Evolutionary conservation across 2,329 filamentous ascomycete genomes (phyloP).

Genomic region (Pestalotiopsis fici): DNA sequence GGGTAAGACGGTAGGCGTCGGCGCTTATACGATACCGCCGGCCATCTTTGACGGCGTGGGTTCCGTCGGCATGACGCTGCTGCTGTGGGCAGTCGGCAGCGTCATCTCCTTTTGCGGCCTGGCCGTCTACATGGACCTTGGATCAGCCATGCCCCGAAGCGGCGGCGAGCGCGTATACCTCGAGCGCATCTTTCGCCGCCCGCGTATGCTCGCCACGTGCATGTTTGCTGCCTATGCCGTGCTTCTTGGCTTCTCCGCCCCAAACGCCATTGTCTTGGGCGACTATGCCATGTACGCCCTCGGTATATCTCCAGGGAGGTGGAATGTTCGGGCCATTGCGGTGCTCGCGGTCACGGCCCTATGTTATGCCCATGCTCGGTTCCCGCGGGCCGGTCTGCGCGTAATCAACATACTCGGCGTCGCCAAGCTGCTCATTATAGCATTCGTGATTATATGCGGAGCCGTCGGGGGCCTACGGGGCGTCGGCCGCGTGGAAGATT

Average conservation of each 20-base stretch:
- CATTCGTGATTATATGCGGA: constrained; percentile 45
- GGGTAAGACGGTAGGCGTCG: constrained; percentile 39
- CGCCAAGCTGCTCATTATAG: constrained; percentile 49
- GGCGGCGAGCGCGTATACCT: constrained; percentile 57
- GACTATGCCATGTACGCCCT: constrained; percentile 51
- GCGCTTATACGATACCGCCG: constrained; percentile 56
- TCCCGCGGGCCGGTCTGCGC: constrained; percentile 46
- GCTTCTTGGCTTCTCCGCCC: constrained; percentile 51
- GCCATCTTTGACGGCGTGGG: constrained; percentile 57
- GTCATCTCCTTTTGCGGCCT: constrained; percentile 46
- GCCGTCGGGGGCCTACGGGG: constrained; percentile 35
- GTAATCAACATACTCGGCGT: constrained; percentile 50
- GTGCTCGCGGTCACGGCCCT: constrained; percentile 46
- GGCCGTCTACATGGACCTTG: constrained; percentile 46
- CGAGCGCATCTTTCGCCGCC: constrained; percentile 49
- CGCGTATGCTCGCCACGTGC: constrained; percentile 13
- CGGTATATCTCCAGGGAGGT: constrained; percentile 38
- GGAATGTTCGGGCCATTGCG: constrained; percentile 51
- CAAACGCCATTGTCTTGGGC: constrained; percentile 53
- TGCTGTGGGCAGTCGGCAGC: constrained; percentile 55
- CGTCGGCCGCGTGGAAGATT: constrained; percentile 22
- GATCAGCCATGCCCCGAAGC: constrained; percentile 42
- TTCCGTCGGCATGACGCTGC: constrained; percentile 53
- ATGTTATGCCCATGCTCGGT: constrained; percentile 46
- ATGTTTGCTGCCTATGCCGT: constrained; percentile 40